A percentile compares a stretch with the other conserved stretches of the same genome.
phyloP scores from a whole-genome alignment of 192 early-diverging fungal genomes.

The Linderina pennispora region DNA sequence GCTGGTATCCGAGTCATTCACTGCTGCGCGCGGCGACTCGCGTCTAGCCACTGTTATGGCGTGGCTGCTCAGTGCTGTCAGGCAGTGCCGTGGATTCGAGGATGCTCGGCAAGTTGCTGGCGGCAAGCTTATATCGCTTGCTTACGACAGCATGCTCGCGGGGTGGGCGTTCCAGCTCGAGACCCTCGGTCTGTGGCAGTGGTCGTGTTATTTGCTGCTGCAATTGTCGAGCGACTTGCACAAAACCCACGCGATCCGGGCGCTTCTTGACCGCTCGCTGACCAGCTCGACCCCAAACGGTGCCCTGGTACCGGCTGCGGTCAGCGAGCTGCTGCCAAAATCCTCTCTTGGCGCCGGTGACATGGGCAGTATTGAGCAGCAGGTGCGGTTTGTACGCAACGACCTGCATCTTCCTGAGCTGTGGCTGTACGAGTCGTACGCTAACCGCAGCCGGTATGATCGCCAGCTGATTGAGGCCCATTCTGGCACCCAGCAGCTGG shows the following conservation, averaged over 20 bases:
- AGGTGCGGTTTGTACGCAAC: conserved; percentile 53
- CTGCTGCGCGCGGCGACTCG: conserved; percentile 55
- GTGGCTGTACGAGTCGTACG: conserved; percentile 49
- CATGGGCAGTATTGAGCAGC: conserved; percentile 2
- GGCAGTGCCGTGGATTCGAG: conserved; percentile 44
- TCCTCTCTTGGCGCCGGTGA: not conserved
- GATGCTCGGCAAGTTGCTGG: conserved; percentile 11
- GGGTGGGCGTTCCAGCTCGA: conserved; percentile 69
- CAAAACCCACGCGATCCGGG: conserved; percentile 46
- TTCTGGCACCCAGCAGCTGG: not conserved
- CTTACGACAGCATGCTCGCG: conserved; percentile 51
- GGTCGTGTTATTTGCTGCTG: conserved; percentile 73
- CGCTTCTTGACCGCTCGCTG: conserved; percentile 24
- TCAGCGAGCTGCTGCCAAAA: conserved; percentile 3
- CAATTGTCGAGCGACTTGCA: conserved; percentile 49
- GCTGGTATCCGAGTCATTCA: conserved; percentile 54
- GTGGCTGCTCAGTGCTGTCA: conserved; percentile 42
- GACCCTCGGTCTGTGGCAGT: conserved; percentile 70
- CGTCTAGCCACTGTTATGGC: conserved; percentile 66
- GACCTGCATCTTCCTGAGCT: conserved; percentile 52
- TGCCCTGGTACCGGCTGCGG: conserved; percentile 2
- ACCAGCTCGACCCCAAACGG: conserved; percentile 8
- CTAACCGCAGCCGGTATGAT: conserved; percentile 48
- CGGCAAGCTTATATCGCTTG: conserved; percentile 1
- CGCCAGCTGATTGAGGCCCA: conserved; percentile 31